Percentiles rank a stretch among this genome's conserved stretches.
Conservation (phyloP, 495 filamentous ascomycete genomes). For the Lasiosphaeria ovina region DNA sequence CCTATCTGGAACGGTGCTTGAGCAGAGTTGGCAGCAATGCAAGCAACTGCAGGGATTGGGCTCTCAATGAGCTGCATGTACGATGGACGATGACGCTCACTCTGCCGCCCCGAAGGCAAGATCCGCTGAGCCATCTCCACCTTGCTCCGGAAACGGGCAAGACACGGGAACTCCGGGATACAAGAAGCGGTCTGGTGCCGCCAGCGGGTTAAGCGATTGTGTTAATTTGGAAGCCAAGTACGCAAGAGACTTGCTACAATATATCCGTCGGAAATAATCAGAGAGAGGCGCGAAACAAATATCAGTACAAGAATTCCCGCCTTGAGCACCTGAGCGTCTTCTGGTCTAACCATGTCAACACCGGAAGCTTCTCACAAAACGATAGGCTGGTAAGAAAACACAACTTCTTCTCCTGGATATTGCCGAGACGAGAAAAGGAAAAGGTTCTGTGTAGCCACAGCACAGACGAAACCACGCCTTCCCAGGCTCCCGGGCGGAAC, state of each 20-base stretch:
- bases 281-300: no score
- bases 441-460: slow-evolving; percentile 5
- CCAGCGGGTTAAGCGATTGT: not conserved
- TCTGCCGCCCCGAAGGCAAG: not conserved
- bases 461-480: slow-evolving; percentile 3
- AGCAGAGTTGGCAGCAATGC: not conserved
- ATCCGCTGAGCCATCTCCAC: not conserved
- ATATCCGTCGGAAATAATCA: no score
- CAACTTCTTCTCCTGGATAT: not conserved
- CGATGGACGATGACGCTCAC: not conserved
- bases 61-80: not conserved
- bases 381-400: not conserved
- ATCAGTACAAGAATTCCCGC: no score
- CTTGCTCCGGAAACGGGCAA: not conserved
- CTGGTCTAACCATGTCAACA: not conserved
- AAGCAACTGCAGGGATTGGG: slow-evolving; percentile 1
- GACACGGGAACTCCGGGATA: not conserved
- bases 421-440: not conserved
- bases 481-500: not conserved
- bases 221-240: not conserved
- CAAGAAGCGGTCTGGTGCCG: not conserved
- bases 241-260: no score
- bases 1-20: no score
- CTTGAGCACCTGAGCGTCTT: no score
- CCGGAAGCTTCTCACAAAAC: not conserved